A percentile compares a stretch with the other conserved stretches of the same genome.
Conservation (phyloP, 768 basidiomycete species). For the Collybia nuda region DNA sequence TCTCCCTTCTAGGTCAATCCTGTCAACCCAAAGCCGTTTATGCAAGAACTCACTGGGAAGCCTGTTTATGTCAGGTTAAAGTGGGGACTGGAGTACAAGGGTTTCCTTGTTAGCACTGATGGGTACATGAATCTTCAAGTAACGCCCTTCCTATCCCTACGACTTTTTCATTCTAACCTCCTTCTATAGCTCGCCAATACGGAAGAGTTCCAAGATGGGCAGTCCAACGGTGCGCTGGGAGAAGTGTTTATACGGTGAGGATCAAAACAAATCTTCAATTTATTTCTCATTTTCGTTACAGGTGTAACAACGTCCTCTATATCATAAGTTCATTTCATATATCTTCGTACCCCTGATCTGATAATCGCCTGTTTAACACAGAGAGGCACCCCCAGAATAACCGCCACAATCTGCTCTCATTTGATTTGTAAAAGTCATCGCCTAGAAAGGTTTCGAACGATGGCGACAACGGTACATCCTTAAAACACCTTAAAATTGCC, state of each 20-base stretch:
- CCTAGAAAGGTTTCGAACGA: no score
- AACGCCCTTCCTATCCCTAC: constrained; percentile 16
- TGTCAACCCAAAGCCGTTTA: constrained; percentile 98
- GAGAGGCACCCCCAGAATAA: constrained; percentile 66
- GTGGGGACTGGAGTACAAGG: constrained; percentile 99
- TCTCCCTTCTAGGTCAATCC: constrained; percentile 66
- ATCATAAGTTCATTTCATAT: constrained; percentile 67
- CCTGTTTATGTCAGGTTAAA: constrained; percentile 93
- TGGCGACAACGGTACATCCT: no score
- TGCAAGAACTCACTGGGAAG: constrained; percentile 98
- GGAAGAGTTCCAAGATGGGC: constrained; percentile 95
- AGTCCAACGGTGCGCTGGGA: constrained; percentile 94
- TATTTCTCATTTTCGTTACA: constrained; percentile 26
- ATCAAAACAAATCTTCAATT: not conserved
- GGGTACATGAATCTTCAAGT: constrained; percentile 99
- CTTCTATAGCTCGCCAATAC: constrained; percentile 90
- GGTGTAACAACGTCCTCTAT: constrained; percentile 95
- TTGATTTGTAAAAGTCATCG: no score
- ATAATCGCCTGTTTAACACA: constrained; percentile 44
- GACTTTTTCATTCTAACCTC: not conserved
- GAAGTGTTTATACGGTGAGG: constrained; percentile 97
- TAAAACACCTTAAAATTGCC: no score
- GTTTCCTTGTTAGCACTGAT: constrained; percentile 97
- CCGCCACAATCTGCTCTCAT: not conserved
- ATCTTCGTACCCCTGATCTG: constrained; percentile 12